Evolutionary conservation across 2,329 filamentous ascomycete genomes (phyloP).

Genomic region (Biscogniauxia sp.): DNA sequence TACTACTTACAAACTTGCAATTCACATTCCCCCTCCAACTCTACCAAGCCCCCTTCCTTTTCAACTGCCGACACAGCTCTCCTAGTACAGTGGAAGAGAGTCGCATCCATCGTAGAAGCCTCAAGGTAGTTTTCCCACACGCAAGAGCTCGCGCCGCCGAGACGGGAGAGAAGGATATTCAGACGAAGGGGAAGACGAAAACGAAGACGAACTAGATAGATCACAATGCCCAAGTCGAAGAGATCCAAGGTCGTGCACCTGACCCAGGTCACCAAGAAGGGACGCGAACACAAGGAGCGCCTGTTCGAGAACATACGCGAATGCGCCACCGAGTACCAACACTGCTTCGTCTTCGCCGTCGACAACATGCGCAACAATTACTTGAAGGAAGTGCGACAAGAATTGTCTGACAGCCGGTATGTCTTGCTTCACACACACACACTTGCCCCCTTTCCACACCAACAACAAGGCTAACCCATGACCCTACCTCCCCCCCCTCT

Average conservation of each 20-base stretch:
- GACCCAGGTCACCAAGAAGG: constrained; percentile 90
- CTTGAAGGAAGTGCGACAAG: constrained; percentile 82
- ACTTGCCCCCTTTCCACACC: neutral
- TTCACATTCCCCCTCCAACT: no score
- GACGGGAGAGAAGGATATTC: neutral
- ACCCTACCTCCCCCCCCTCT: neutral
- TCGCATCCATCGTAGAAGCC: no score
- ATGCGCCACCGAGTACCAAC: constrained; percentile 78
- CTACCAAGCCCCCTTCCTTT: no score
- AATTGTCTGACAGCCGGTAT: constrained; percentile 81
- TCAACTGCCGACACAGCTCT: no score
- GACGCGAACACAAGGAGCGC: constrained; percentile 83
- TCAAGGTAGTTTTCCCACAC: neutral
- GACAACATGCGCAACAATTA: constrained; percentile 99
- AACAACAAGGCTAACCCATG: constrained; percentile 12
- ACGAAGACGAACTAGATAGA: constrained; percentile 1
- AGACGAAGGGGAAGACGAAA: neutral
- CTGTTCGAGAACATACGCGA: constrained; percentile 88
- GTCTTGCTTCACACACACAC: constrained; percentile 74
- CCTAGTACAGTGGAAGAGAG: no score
- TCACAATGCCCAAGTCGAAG: constrained; percentile 92
- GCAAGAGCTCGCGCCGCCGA: neutral
- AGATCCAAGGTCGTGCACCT: constrained; percentile 85
- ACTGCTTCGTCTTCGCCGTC: constrained; percentile 90
- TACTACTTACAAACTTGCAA: no score